phyloP scores from a whole-genome alignment of 192 early-diverging fungal genomes.

The Chytriomyces sp. region DNA sequence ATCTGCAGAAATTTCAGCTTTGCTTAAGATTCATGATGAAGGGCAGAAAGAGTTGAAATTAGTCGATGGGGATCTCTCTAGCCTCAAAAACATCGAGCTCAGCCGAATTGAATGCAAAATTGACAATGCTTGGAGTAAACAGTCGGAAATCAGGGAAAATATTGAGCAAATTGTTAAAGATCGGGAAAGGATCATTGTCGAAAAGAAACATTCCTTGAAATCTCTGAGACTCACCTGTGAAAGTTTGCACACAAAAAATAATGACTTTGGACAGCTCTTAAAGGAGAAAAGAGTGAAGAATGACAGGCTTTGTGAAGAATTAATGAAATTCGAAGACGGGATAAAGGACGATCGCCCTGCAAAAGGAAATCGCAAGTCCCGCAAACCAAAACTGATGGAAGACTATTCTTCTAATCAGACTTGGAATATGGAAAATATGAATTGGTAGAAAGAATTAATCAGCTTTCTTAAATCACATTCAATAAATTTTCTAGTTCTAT shows the following conservation, averaged over 20 bases:
- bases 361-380: too few species aligned
- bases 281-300: conserved; percentile 10
- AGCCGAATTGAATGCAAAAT: conserved; percentile 2
- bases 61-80: not conserved
- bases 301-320: conserved; percentile 20
- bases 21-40: conserved; percentile 20
- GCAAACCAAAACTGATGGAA: too few species aligned
- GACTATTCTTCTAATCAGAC: too few species aligned
- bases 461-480: too few species aligned
- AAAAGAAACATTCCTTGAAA: not conserved
- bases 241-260: conserved; percentile 18
- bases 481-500: too few species aligned
- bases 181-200: not conserved
- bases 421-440: too few species aligned
- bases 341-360: too few species aligned
- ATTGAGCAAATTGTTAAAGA: not conserved
- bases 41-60: conserved; percentile 18
- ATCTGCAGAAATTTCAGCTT: conserved; percentile 20
- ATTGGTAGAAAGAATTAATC: too few species aligned
- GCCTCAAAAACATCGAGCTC: conserved; percentile 5
- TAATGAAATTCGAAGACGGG: conserved; percentile 22
- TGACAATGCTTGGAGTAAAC: conserved; percentile 18
- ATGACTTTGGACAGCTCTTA: conserved; percentile 2
- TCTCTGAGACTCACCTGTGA: not conserved
- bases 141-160: not conserved